These are phyloP conservation scores for Salmacisia buchloeana DNA, from an alignment of 1,284 basidiomycete genomes.

Conservation along the genomic window DNA sequence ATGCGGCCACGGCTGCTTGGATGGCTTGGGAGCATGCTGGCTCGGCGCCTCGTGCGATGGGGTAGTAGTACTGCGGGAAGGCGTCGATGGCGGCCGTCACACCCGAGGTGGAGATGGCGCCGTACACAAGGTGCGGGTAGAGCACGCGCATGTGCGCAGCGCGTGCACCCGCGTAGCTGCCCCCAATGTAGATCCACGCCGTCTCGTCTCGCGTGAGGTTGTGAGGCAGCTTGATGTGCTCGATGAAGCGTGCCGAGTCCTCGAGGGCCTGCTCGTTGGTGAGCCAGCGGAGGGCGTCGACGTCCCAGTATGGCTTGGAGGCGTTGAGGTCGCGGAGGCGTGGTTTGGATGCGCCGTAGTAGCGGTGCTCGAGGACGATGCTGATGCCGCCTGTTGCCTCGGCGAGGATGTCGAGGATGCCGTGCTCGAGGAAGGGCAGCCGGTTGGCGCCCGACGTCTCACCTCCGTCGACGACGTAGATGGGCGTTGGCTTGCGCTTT, in stretches of 20 bases:
- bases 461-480: slow-evolving; percentile 50
- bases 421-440: slow-evolving; percentile 52
- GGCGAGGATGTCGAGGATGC: slow-evolving; percentile 77
- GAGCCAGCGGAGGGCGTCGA: slow-evolving; percentile 65
- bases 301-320: slow-evolving; percentile 50
- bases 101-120: slow-evolving; percentile 61
- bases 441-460: slow-evolving; percentile 44
- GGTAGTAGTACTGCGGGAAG: slow-evolving; percentile 67
- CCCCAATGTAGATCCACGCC: slow-evolving; percentile 90
- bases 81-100: slow-evolving; percentile 44
- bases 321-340: slow-evolving; percentile 69
- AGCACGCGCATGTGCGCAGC: slow-evolving; percentile 75
- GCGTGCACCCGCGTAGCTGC: slow-evolving; percentile 79
- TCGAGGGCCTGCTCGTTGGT: slow-evolving; percentile 81
- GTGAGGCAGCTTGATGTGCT: slow-evolving; percentile 59
- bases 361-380: slow-evolving; percentile 69
- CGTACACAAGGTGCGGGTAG: slow-evolving; percentile 5
- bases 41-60: slow-evolving; percentile 71
- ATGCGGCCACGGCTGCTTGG: slow-evolving; percentile 54
- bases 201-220: slow-evolving; percentile 59
- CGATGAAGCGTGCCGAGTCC: slow-evolving; percentile 89
- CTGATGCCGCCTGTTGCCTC: slow-evolving; percentile 73
- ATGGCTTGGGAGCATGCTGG: slow-evolving; percentile 67
- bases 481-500: slow-evolving; percentile 55
- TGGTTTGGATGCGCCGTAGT: slow-evolving; percentile 68